These are phyloP conservation scores for Beauveria sp. DNA, from an alignment of 2,329 filamentous ascomycete species.

Conservation along the genomic window DNA sequence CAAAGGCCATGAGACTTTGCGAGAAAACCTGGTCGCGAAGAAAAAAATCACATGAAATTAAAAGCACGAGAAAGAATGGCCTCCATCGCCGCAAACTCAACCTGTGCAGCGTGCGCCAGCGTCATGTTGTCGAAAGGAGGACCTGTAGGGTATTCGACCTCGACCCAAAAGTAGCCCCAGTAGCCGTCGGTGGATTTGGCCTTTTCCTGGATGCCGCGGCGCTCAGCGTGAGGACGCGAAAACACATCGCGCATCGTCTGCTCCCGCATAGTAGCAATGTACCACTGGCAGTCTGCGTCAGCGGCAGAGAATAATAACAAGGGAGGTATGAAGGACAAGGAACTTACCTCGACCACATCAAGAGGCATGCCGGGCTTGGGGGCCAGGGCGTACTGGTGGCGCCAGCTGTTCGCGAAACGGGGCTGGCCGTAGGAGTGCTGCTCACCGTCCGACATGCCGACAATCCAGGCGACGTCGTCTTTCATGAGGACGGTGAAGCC, in stretches of 20 bases:
- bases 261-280: conserved; percentile 47
- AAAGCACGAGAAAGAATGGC: conserved; percentile 38
- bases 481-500: conserved; percentile 57
- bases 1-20: too few relatives aligned
- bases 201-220: conserved; percentile 28
- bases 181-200: conserved; percentile 31
- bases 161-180: conserved; percentile 47
- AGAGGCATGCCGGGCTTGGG: conserved; percentile 39
- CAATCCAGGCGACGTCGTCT: conserved; percentile 45
- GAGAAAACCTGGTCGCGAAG: too few relatives aligned
- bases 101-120: conserved; percentile 35
- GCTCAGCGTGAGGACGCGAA: conserved; percentile 33
- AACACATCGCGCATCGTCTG: conserved; percentile 37
- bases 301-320: background rate
- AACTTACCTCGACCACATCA: conserved; percentile 49
- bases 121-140: conserved; percentile 39
- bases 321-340: background rate
- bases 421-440: conserved; percentile 39
- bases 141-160: conserved; percentile 35
- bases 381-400: conserved; percentile 43
- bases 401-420: conserved; percentile 39
- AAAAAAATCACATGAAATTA: background rate
- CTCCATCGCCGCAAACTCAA: conserved; percentile 44
- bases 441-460: conserved; percentile 28
- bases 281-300: conserved; percentile 37